Percentiles rank a stretch among this genome's conserved stretches.
Conservation (phyloP, 2,329 filamentous ascomycete species). For the Botryotinia globosa region DNA sequence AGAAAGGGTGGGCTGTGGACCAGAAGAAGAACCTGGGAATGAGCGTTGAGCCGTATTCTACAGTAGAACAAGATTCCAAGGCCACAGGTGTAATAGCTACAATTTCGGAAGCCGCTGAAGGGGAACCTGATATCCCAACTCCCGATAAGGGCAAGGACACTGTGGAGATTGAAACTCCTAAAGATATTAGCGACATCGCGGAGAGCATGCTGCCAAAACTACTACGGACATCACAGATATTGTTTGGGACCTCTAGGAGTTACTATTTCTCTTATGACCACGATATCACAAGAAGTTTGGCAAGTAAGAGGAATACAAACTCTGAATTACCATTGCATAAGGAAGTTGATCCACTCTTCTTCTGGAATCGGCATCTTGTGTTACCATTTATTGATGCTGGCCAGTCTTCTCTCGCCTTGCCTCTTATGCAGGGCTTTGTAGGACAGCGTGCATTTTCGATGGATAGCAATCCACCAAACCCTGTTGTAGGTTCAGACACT, state of each 20-base stretch:
- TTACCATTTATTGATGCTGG: conserved; percentile 71
- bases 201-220: conserved; percentile 71
- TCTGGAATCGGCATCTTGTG: conserved; percentile 84
- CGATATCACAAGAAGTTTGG: conserved; percentile 73
- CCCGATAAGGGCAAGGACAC: not conserved
- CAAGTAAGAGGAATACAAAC: conserved; percentile 42
- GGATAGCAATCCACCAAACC: conserved; percentile 51
- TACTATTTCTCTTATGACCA: conserved; percentile 97
- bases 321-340: conserved; percentile 63
- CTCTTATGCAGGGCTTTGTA: conserved; percentile 90
- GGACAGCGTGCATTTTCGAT: conserved; percentile 80
- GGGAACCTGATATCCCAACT: not conserved
- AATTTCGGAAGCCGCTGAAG: not conserved
- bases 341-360: conserved; percentile 74
- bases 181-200: conserved; percentile 25
- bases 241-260: conserved; percentile 77
- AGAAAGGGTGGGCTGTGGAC: conserved; percentile 73
- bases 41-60: conserved; percentile 43
- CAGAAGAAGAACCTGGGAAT: conserved; percentile 68
- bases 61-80: not conserved
- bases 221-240: conserved; percentile 75
- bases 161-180: not conserved
- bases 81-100: not conserved
- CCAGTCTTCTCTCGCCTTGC: conserved; percentile 68
- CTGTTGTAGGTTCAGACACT: conserved; percentile 49